A percentile compares a stretch with the other conserved stretches of the same genome.
These are phyloP conservation scores for Pascua sp. DNA, from an alignment of 1,284 basidiomycete species.

Conservation along the genomic window DNA sequence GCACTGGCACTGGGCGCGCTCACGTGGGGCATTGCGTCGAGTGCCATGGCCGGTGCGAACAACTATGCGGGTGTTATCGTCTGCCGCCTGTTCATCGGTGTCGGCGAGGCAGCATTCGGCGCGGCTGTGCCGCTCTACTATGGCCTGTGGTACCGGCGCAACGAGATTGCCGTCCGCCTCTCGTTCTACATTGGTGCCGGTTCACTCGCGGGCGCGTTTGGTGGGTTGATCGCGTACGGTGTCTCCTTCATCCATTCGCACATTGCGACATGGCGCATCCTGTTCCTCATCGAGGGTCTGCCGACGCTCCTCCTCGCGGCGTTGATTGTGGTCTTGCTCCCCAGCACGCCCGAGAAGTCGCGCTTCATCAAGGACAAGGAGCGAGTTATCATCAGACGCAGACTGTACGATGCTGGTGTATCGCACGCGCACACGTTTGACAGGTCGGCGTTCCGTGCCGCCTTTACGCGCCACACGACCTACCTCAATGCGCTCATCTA, in stretches of 20 bases:
- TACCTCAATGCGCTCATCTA: conserved; percentile 26
- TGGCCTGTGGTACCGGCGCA: conserved; percentile 38
- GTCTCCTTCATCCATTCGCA: conserved; percentile 15
- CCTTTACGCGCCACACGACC: conserved; percentile 6
- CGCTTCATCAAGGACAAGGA: conserved; percentile 33
- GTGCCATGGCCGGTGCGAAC: conserved; percentile 29
- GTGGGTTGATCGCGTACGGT: conserved; percentile 25
- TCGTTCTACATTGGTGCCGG: conserved; percentile 44
- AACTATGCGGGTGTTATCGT: conserved; percentile 33
- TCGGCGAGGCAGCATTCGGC: conserved; percentile 40
- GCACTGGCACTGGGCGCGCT: conserved; percentile 27
- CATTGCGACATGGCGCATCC: conserved; percentile 16
- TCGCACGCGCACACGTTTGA: conserved; percentile 7
- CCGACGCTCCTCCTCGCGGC: conserved; percentile 59
- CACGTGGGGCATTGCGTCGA: conserved; percentile 37
- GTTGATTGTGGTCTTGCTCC: conserved; percentile 61
- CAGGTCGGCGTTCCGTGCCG: conserved; percentile 4
- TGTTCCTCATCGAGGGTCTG: conserved; percentile 14
- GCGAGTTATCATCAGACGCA: not conserved
- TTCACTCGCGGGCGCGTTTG: conserved; percentile 26
- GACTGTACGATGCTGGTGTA: conserved; percentile 8
- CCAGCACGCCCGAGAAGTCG: conserved; percentile 71
- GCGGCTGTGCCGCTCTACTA: conserved; percentile 30
- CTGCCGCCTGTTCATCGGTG: conserved; percentile 40
- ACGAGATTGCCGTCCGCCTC: conserved; percentile 42